Percentiles rank a stretch among this genome's conserved stretches.
These are phyloP conservation scores for Sordariomycetes sp. DNA, from an alignment of 2,329 filamentous ascomycete genomes.

Conservation along the genomic window DNA sequence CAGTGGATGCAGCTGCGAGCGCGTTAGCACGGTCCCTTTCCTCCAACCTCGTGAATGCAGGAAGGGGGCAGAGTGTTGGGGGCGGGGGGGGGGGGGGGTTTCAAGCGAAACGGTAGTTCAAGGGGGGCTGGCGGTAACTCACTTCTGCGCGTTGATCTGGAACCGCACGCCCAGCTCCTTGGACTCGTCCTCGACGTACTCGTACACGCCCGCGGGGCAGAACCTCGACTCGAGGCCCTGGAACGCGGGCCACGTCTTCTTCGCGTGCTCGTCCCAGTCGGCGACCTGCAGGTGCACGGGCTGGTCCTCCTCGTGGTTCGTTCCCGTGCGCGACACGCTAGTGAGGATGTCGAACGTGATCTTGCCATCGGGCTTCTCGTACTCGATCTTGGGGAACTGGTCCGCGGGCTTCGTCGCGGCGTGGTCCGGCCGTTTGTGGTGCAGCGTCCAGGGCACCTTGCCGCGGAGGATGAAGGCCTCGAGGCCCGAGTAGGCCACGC, in stretches of 20 bases:
- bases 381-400: constrained; percentile 77
- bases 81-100: neutral
- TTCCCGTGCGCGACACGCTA: constrained; percentile 86
- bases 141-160: constrained; percentile 97
- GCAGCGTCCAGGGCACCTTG: constrained; percentile 80
- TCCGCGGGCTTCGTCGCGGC: constrained; percentile 70
- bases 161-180: constrained; percentile 86
- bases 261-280: constrained; percentile 86
- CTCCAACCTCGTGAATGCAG: neutral
- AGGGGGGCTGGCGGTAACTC: too few species aligned
- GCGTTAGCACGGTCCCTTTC: neutral
- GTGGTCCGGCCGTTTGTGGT: constrained; percentile 67
- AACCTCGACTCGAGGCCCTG: constrained; percentile 93
- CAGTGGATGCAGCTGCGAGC: constrained; percentile 80
- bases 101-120: too few species aligned
- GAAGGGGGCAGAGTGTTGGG: neutral
- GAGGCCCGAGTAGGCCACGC: constrained; percentile 82
- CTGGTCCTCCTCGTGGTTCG: constrained; percentile 97
- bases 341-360: constrained; percentile 94
- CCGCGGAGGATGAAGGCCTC: constrained; percentile 84
- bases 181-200: constrained; percentile 85
- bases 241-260: constrained; percentile 71
- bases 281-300: constrained; percentile 90
- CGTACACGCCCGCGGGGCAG: constrained; percentile 94
- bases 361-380: constrained; percentile 91